Base-by-base conservation (phyloP, 768 basidiomycete genomes). In the Calvatia gigantea region DNA sequence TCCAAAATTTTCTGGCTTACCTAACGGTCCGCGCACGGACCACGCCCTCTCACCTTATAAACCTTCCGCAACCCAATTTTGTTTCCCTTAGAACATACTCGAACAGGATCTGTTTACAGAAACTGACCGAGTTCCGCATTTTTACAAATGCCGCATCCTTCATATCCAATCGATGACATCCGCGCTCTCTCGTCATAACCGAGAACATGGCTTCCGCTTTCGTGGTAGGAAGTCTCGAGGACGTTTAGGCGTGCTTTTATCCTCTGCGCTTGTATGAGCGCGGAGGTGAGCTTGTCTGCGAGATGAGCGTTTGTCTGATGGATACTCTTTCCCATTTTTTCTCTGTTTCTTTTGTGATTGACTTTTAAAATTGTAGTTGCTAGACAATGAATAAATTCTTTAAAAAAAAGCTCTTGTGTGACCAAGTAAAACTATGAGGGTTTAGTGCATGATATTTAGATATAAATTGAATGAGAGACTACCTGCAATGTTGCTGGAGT, bases 21-120 rank as follows among this genome's bases (percentile, higher is more conserved):
- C 39, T 17, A n/a, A 41, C 39, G 19, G n/a, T 23, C 9, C 1
- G 55, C 65, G 69, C 70, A 71, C 69, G 64, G 70, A 70, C 69
- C 70, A 67, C 6, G 15, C 1, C 0, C 4, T 8, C 4, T 17
- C 21, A 23, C 44, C 67, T 69, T 72, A 70, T 62, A 69, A 64
- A 52, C 27, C 44, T 49, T 19, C n/a, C 27, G 15, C 19, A 31
- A 14, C 42, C 57, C 53, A 50, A 55, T 42, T 15, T n/a, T 63
- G 21, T 63, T 65, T 69, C 74, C 81, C 65, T 74, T 61, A 85
- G 84, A 85, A 83, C 83, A 85, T 85, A 85, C 84, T 85, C 84
- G 82, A 81, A 79, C 82, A 85, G 83, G 83, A 85, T 85, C 83
- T 85, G 81, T 85, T 85, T 83, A 84, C 82, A 85, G 84, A 81